These are phyloP conservation scores for Pseudozyma sp. DNA, from an alignment of 1,284 basidiomycete species.

Conservation along the genomic window DNA sequence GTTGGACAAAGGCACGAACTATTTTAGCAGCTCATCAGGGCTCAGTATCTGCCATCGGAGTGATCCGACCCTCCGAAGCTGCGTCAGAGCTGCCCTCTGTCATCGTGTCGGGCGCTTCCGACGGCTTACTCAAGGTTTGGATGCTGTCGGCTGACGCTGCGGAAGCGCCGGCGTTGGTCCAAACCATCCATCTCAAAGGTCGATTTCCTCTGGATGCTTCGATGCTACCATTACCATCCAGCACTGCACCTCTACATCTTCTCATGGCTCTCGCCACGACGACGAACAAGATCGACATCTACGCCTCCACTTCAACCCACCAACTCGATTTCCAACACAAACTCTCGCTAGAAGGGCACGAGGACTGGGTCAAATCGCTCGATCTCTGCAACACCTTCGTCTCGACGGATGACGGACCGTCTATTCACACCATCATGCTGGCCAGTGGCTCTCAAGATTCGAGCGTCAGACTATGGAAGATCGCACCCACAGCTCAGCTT, in stretches of 20 bases:
- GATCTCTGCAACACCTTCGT: conserved; percentile 50
- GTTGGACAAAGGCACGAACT: conserved; percentile 9
- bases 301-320: conserved; percentile 15
- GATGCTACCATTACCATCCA: conserved; percentile 40
- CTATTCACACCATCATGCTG: conserved; percentile 43
- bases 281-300: conserved; percentile 59
- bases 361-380: conserved; percentile 66
- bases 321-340: conserved; percentile 37
- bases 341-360: conserved; percentile 60
- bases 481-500: conserved; percentile 17
- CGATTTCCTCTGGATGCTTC: conserved; percentile 63
- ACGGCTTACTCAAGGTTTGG: conserved; percentile 58
- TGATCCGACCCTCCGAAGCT: conserved; percentile 27
- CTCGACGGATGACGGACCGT: conserved; percentile 4
- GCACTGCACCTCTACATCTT: conserved; percentile 3
- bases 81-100: background rate
- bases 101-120: conserved; percentile 59
- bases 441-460: conserved; percentile 64
- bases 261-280: conserved; percentile 62
- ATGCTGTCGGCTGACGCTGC: conserved; percentile 9
- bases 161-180: conserved; percentile 19
- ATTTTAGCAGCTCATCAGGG: conserved; percentile 47
- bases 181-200: conserved; percentile 51
- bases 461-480: conserved; percentile 64
- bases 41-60: conserved; percentile 54